Evolutionary conservation across 1,284 basidiomycete genomes (phyloP), one percentile per base, ranked within the genome.

Genomic region (Thecaphora thlaspeos): DNA sequence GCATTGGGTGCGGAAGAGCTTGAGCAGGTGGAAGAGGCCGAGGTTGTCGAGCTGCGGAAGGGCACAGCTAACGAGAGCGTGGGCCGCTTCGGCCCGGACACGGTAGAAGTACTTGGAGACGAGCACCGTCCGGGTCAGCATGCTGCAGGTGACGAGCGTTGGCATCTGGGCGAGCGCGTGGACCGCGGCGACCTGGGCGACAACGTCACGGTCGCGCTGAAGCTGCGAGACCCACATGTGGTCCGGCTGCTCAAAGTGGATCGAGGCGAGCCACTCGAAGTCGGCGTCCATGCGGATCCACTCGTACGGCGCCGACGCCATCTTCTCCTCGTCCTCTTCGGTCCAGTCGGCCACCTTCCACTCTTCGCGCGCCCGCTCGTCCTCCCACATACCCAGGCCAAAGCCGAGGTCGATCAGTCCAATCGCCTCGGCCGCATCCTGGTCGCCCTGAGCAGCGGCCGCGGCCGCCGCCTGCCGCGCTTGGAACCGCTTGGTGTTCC

Each of bases 211-310:
- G 78, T 99, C 95, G 48, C 93, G 83, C 79, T 96, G 91, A 43
- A 99, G 82, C 78, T 98, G 95, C 49, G 88, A 91, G 44, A 96
- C 89, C 94, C 94, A 99, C 89, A 96, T 97, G 80, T 92, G 96
- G 76, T 95, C 92, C 46, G 90, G 90, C 80, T 98, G 94, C 52
- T 93, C 89, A 70, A 97, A 96, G 57, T 88, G 87, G 63, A 97
- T 86, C 42, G 84, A 84, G 18, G 91, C 89, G 55, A 98, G 89
- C 95, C 95, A 99, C 80, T 98, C 94, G 79, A 95, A 94, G 77
- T 99, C 95, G 18, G 95, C 91, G 77, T 99, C 95, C 82, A 98
- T 90, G 55, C 95, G 84, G 64, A 99, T 98, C 95, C 95, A 99
- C 80, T 99, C 95, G 80, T 97, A 98, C 1, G 92, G 39, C 88